phyloP scores from a whole-genome alignment of 1,284 basidiomycete species.

The Malassezia cuniculi region DNA sequence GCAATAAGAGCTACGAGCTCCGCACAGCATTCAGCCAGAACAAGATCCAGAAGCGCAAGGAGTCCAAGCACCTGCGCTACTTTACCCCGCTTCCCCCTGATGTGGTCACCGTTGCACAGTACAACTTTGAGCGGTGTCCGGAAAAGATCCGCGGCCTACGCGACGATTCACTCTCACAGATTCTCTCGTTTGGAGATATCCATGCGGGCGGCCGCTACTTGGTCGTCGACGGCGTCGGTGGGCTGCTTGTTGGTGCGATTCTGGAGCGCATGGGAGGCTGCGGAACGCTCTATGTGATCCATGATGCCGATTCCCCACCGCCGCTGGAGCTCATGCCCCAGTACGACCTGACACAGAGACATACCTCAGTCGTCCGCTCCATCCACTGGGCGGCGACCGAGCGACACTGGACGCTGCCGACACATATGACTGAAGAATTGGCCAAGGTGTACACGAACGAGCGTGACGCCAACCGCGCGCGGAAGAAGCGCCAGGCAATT shows the following conservation, averaged over 20 bases:
- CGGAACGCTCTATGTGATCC: constrained; percentile 67
- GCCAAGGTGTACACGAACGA: constrained; percentile 7
- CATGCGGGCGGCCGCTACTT: constrained; percentile 74
- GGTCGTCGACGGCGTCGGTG: constrained; percentile 77
- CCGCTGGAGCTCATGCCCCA: constrained; percentile 76
- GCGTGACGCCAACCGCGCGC: constrained; percentile 11
- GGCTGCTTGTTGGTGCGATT: constrained; percentile 69
- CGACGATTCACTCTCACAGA: constrained; percentile 74
- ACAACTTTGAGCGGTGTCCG: constrained; percentile 59
- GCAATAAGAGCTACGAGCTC: constrained; percentile 27
- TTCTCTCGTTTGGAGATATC: constrained; percentile 70
- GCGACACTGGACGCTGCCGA: constrained; percentile 16
- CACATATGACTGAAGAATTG: constrained; percentile 13
- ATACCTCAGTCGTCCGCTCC: constrained; percentile 18
- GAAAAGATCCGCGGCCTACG: constrained; percentile 70
- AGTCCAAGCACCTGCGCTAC: constrained; percentile 59
- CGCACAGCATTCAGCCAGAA: constrained; percentile 38
- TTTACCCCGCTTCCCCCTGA: constrained; percentile 83
- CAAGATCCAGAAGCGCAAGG: constrained; percentile 39
- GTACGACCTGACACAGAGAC: constrained; percentile 53
- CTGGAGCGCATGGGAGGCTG: constrained; percentile 58
- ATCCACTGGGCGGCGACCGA: constrained; percentile 35
- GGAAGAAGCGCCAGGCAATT: constrained; percentile 8
- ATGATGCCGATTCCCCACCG: constrained; percentile 82
- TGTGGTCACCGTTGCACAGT: constrained; percentile 71